Evolutionary conservation across 768 basidiomycete genomes (phyloP), one percentile per base, ranked within the genome.

Genomic region (Tricholoma flavovirens): DNA sequence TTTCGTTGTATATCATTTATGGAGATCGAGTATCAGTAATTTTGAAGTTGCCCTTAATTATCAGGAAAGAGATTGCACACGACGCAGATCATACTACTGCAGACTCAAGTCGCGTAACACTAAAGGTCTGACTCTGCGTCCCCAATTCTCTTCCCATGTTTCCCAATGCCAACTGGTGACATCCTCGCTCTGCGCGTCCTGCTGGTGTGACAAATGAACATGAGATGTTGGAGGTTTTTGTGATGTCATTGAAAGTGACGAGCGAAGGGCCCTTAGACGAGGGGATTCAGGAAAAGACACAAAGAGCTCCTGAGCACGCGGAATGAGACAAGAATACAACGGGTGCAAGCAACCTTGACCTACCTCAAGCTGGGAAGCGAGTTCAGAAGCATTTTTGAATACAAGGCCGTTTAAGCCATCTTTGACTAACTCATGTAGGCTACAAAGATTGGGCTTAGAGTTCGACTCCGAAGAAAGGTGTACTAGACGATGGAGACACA

Each of bases 101-200:
- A 48, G 54, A 19, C 46, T 51, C 42, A 64, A 48, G 35, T 66
- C 59, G 11, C 60, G 53, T 55, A 78, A 60, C 55, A 81, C 69
- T 32, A 93, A 65, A 14, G 88, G 90, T 64, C 75, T 75, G 52
- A 96, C 75, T 17, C 81, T 74, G 43, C 71, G 73, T 50, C 81
- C 78, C 94, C 94, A 98, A 63, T 94, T 94, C 53, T 92, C 83
- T 55, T 86, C 78, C 93, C 94, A 98, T 0, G 81, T 82, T 21
- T 76, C 72, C 90, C 90, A 93, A 30, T 77, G 74, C 76, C 79
- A 79, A 9, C n/a, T 30, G 1, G 15, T 24, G 29, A n/a, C 15
- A 2, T 62, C 69, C 30, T 58, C 61, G 5, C 63, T 66, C 24
- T 60, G 63, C 57, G 56, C 49, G 46, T 62, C 64, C 40, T 52